phyloP scores from a whole-genome alignment of 1,284 basidiomycete species.

The Xerocomus nothofagi region DNA sequence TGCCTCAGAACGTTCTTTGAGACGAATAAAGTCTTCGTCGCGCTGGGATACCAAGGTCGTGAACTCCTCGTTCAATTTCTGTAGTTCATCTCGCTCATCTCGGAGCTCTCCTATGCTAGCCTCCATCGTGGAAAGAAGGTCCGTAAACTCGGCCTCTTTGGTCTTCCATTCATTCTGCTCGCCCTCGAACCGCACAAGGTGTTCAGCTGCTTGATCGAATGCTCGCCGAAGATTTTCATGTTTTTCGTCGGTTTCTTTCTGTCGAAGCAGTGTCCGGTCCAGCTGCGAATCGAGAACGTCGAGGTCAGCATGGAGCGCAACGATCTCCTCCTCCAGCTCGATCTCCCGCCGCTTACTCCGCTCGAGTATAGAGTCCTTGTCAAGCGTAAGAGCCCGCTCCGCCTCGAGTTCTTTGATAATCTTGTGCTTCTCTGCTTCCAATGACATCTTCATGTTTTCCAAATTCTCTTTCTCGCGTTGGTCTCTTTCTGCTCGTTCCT shows the following conservation, averaged over 20 bases:
- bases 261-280: slow-evolving; percentile 73
- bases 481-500: slow-evolving; percentile 86
- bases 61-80: slow-evolving; percentile 70
- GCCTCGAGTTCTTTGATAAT: slow-evolving; percentile 82
- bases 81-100: slow-evolving; percentile 59
- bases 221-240: slow-evolving; percentile 68
- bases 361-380: slow-evolving; percentile 86
- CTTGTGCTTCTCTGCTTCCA: slow-evolving; percentile 80
- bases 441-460: slow-evolving; percentile 73
- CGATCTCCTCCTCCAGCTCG: slow-evolving; percentile 84
- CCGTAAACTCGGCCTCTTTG: slow-evolving; percentile 59
- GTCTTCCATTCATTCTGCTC: slow-evolving; percentile 71
- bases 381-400: slow-evolving; percentile 77
- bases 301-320: slow-evolving; percentile 79
- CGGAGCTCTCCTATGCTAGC: slow-evolving; percentile 59
- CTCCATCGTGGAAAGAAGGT: slow-evolving; percentile 58
- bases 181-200: slow-evolving; percentile 76
- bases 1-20: slow-evolving; percentile 76
- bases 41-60: slow-evolving; percentile 69
- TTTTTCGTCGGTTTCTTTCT: slow-evolving; percentile 79
- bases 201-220: slow-evolving; percentile 82
- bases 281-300: slow-evolving; percentile 86
- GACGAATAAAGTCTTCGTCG: slow-evolving; percentile 77
- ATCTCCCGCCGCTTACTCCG: slow-evolving; percentile 84
- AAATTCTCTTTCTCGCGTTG: slow-evolving; percentile 77